phyloP scores from a whole-genome alignment of 2,329 filamentous ascomycete genomes.

The Diatrype stigma region DNA sequence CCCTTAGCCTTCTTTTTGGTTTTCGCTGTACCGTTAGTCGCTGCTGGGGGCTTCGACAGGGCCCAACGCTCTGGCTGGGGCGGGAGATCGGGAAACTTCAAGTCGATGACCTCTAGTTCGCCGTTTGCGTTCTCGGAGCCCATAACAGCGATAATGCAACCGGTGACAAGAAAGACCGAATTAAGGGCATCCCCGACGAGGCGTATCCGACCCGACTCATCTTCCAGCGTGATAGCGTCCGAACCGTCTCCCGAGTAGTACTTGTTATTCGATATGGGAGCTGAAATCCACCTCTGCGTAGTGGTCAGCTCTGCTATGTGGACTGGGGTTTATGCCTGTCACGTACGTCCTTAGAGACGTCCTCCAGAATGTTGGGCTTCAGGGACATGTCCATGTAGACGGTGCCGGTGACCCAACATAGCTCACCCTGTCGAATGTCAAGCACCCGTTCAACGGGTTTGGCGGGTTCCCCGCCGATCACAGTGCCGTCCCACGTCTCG shows the following conservation, averaged over 20 bases:
- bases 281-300: constrained; percentile 77
- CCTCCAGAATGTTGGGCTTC: constrained; percentile 93
- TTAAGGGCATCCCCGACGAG: constrained; percentile 69
- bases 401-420: constrained; percentile 93
- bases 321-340: background rate
- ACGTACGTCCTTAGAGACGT: constrained; percentile 84
- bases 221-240: constrained; percentile 82
- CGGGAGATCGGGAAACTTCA: constrained; percentile 82
- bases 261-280: constrained; percentile 70
- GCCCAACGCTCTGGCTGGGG: constrained; percentile 80
- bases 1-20: constrained; percentile 37
- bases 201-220: constrained; percentile 85
- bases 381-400: constrained; percentile 96
- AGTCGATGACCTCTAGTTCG: constrained; percentile 86
- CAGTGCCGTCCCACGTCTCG: constrained; percentile 72
- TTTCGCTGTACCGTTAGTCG: constrained; percentile 22
- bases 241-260: constrained; percentile 62
- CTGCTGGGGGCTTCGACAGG: constrained; percentile 45
- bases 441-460: constrained; percentile 80
- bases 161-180: constrained; percentile 75
- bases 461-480: constrained; percentile 73
- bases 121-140: constrained; percentile 91
- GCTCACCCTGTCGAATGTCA: constrained; percentile 89
- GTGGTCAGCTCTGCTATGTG: constrained; percentile 2
- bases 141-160: constrained; percentile 89